phyloP scores from a whole-genome alignment of 192 early-diverging fungal species.

The Backusella sp. region DNA sequence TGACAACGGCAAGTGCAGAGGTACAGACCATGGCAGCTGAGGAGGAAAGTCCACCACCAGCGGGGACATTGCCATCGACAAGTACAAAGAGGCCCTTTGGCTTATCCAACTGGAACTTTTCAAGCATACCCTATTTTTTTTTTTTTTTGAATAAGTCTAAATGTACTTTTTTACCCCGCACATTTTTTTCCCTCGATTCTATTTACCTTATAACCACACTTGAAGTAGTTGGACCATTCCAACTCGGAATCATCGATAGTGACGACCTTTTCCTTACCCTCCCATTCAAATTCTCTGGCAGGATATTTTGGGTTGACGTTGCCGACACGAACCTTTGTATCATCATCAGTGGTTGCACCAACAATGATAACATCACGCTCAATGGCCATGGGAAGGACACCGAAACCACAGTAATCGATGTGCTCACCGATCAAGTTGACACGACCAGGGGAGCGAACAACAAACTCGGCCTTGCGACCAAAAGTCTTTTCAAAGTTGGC shows the following conservation, averaged over 20 bases:
- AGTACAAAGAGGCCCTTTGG: constrained; percentile 67
- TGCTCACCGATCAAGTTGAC: constrained; percentile 98
- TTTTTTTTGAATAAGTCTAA: neutral
- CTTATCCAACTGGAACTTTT: constrained; percentile 40
- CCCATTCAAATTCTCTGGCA: constrained; percentile 45
- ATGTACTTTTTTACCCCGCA: neutral
- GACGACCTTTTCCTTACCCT: constrained; percentile 52
- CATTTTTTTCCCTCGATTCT: neutral
- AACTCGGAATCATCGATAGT: constrained; percentile 67
- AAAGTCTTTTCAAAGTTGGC: constrained; percentile 51
- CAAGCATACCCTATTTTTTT: constrained; percentile 50
- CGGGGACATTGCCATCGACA: constrained; percentile 79
- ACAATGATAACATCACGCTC: constrained; percentile 72
- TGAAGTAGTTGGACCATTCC: constrained; percentile 93
- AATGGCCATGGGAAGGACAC: constrained; percentile 96
- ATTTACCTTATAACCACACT: constrained; percentile 81
- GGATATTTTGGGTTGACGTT: constrained; percentile 58
- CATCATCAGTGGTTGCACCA: constrained; percentile 41
- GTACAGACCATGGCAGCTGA: constrained; percentile 83
- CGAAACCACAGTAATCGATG: constrained; percentile 93
- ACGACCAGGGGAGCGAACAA: constrained; percentile 88
- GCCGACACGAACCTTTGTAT: constrained; percentile 46
- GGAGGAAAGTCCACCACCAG: constrained; percentile 83
- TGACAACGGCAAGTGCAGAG: constrained; percentile 66
- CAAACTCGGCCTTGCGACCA: constrained; percentile 69